These are phyloP conservation scores for Durio zibethinus DNA, from an alignment of 345 rosid genomes.

Conservation along the genomic window DNA sequence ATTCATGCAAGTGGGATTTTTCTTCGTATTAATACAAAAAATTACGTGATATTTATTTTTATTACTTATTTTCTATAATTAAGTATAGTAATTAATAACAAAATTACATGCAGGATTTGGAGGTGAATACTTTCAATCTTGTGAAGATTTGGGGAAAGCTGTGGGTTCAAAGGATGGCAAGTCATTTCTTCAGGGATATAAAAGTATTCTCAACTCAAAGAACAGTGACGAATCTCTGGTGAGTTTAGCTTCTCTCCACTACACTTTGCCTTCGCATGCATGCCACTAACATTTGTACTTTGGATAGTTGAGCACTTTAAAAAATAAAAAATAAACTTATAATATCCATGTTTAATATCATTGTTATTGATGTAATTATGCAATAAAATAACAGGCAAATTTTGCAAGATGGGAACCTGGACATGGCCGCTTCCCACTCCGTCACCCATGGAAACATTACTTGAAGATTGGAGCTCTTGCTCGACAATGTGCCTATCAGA, in stretches of 20 bases:
- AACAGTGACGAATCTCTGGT: constrained; percentile 66
- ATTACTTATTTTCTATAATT: no score
- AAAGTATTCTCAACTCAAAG: constrained; percentile 55
- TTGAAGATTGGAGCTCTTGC: constrained; percentile 53
- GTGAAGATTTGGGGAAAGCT: constrained; percentile 15
- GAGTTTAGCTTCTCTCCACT: constrained; percentile 10
- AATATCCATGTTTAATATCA: background rate
- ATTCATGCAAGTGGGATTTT: no score
- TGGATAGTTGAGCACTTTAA: background rate
- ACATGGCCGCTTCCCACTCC: constrained; percentile 60
- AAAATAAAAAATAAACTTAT: no score
- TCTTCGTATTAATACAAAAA: no score
- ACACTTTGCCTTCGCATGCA: constrained; percentile 12
- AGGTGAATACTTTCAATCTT: constrained; percentile 42
- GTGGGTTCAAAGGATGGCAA: constrained; percentile 32
- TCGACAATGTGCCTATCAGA: constrained; percentile 72
- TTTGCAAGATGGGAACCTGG: constrained; percentile 88
- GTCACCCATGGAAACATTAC: constrained; percentile 81
- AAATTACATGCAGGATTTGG: constrained; percentile 46
- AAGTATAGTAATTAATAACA: background rate
- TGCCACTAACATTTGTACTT: constrained; percentile 20
- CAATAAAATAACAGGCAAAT: constrained; percentile 50
- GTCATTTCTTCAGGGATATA: constrained; percentile 40
- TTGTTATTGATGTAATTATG: background rate
- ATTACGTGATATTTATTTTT: no score